These are phyloP conservation scores for Globisporangium polare DNA, from an alignment of 352 stramenopile genomes.

Conservation along the genomic window DNA sequence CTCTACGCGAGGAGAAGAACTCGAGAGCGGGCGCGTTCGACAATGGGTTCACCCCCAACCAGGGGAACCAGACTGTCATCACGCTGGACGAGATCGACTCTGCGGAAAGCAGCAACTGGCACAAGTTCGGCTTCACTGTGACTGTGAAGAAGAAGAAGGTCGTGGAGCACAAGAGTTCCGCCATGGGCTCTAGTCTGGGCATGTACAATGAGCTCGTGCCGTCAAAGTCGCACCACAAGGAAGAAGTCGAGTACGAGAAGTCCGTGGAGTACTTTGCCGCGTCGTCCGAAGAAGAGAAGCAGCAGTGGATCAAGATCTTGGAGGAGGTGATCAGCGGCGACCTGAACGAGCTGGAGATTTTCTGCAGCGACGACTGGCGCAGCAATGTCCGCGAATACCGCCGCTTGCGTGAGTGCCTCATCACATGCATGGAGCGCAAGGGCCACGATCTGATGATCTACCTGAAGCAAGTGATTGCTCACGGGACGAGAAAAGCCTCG, in stretches of 20 bases:
- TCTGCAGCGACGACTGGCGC: constrained; percentile 87
- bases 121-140: constrained; percentile 67
- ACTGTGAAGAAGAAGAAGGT: constrained; percentile 54
- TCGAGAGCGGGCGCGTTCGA: constrained; percentile 30
- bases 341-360: constrained; percentile 80
- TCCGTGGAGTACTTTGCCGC: constrained; percentile 77
- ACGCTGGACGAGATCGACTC: constrained; percentile 81
- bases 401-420: constrained; percentile 67
- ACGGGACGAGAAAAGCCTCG: constrained; percentile 53
- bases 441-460: constrained; percentile 81
- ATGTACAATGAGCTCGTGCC: constrained; percentile 13
- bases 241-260: constrained; percentile 30
- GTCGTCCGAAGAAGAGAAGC: constrained; percentile 53
- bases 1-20: constrained; percentile 43
- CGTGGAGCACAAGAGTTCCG: constrained; percentile 8
- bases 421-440: constrained; percentile 81
- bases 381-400: constrained; percentile 84
- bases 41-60: constrained; percentile 48
- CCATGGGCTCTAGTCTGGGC: constrained; percentile 8
- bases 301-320: constrained; percentile 66
- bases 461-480: constrained; percentile 70
- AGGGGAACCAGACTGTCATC: constrained; percentile 62
- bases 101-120: constrained; percentile 67
- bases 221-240: constrained; percentile 16
- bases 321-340: constrained; percentile 77